Evolutionary conservation across 164 flowering plant species (phyloP).

Genomic region (Platanus orientalis): DNA sequence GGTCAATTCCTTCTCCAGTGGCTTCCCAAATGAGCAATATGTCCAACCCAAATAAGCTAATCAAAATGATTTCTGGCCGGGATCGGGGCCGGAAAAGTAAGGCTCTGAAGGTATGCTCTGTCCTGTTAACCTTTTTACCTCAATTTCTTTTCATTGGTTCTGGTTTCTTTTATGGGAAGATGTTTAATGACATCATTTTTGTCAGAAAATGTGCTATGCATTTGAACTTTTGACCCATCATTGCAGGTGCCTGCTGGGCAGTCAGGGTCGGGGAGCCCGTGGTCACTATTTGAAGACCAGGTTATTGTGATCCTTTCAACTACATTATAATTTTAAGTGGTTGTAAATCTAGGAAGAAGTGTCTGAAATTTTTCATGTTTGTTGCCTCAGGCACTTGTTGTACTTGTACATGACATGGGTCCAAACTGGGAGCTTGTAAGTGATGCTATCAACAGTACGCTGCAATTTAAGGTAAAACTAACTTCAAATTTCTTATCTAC

Average conservation of each 20-base stretch:
- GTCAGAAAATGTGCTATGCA: neutral
- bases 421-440: slow-evolving; percentile 98
- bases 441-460: slow-evolving; percentile 82
- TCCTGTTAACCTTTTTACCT: neutral
- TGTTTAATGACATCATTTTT: neutral
- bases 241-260: slow-evolving; percentile 63
- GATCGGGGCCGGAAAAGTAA: slow-evolving; percentile 75
- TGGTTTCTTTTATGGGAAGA: neutral
- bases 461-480: slow-evolving; percentile 71
- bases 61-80: slow-evolving; percentile 62
- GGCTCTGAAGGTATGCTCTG: slow-evolving; percentile 55
- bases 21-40: slow-evolving; percentile 96
- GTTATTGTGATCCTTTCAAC: slow-evolving; percentile 23
- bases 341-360: neutral
- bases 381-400: slow-evolving; percentile 80
- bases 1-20: slow-evolving; percentile 82
- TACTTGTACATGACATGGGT: slow-evolving; percentile 98
- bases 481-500: slow-evolving; percentile 5
- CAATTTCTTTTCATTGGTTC: neutral
- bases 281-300: slow-evolving; percentile 92
- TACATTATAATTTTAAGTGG: neutral
- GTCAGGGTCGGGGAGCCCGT: slow-evolving; percentile 63
- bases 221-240: slow-evolving; percentile 7
- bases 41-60: slow-evolving; percentile 71
- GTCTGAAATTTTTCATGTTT: slow-evolving; percentile 3